Evolutionary conservation across 2,329 filamentous ascomycete genomes (phyloP).

Genomic region (Ambrosiella xylebori): DNA sequence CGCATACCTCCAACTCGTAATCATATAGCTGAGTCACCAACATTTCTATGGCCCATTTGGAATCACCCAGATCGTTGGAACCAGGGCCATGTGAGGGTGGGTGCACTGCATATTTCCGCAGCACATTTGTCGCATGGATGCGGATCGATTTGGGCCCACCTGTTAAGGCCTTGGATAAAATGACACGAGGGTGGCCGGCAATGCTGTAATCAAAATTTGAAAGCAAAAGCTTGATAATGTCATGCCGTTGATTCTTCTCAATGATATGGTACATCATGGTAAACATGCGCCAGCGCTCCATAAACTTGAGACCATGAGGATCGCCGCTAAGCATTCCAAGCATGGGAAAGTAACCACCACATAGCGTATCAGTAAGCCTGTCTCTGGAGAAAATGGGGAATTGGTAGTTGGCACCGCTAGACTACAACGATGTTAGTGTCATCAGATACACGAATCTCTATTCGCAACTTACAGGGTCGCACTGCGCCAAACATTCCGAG

Average conservation of each 20-base stretch:
- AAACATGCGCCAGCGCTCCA: conserved; percentile 94
- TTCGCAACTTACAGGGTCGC: conserved; percentile 52
- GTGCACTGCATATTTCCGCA: conserved; percentile 68
- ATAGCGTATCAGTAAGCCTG: conserved; percentile 70
- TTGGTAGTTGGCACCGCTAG: conserved; percentile 58
- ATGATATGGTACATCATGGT: conserved; percentile 99
- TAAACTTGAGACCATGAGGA: conserved; percentile 64
- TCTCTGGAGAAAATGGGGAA: conserved; percentile 79
- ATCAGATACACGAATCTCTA: background rate
- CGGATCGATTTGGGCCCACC: conserved; percentile 81
- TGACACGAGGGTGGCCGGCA: conserved; percentile 74
- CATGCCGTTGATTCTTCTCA: conserved; percentile 75
- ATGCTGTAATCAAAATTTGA: conserved; percentile 85
- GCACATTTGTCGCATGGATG: conserved; percentile 70
- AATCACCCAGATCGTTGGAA: conserved; percentile 30
- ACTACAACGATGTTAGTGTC: conserved; percentile 22
- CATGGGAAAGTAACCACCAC: conserved; percentile 86
- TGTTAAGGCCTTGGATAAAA: conserved; percentile 85
- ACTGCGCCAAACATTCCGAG: conserved; percentile 87
- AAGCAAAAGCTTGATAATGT: conserved; percentile 75
- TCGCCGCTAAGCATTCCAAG: conserved; percentile 75
- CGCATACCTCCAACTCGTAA: conserved; percentile 89
- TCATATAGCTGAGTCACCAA: conserved; percentile 98
- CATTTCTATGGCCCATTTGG: conserved; percentile 89
- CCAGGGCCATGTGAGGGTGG: conserved; percentile 16